Base-by-base conservation (phyloP, 805 yeast species). In the Wickerhamomyces silvicola region DNA sequence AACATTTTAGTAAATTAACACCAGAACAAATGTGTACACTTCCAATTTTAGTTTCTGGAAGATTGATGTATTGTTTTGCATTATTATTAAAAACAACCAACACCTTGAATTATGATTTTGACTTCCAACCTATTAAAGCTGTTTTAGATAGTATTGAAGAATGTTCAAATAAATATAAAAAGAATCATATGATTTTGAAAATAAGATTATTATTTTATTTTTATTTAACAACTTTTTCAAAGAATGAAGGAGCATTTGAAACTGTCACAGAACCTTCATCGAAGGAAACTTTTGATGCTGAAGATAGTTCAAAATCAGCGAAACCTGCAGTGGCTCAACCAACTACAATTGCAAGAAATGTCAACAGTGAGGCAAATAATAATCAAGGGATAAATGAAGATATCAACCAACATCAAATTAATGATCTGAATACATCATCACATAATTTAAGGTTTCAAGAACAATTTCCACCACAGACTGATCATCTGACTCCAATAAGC, bases 11-110 rank as follows among this genome's bases (percentile, higher is more conserved):
- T 1, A 27, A 13, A 2, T 27, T 51, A 23, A 20, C 37, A 2
- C 38, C 46, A 8, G 43, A 38, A 7, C 33, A 41, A 23, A 36
- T 39, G 17, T 41, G 39, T 18, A 22, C 13, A 8, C 30, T 47
- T 2, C 56, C 56, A 8, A 33, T 48, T 14, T 13, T 48, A 23
- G 35, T 51, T 7, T 40, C 38, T 31, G 56, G 56, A 10, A 38
- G 56, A 31, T 13, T 51, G 32, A 43, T 51, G 47, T 51, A 42
- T 24, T 43, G 48, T 18, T 51, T 51, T 45, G 53, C 56, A 2
- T 35, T 50, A 14, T 36, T 41, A 17, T 28, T 51, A 24, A 50
- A 47, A 21, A 45, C 50, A 0, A 39, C 47, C 7, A 48, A 45
- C 32, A 29, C 30, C 9, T 24, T 51, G 21, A 42, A 39, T 12